Conservation (phyloP, 2,329 filamentous ascomycete genomes). For the Rutstroemia sydowiana region DNA sequence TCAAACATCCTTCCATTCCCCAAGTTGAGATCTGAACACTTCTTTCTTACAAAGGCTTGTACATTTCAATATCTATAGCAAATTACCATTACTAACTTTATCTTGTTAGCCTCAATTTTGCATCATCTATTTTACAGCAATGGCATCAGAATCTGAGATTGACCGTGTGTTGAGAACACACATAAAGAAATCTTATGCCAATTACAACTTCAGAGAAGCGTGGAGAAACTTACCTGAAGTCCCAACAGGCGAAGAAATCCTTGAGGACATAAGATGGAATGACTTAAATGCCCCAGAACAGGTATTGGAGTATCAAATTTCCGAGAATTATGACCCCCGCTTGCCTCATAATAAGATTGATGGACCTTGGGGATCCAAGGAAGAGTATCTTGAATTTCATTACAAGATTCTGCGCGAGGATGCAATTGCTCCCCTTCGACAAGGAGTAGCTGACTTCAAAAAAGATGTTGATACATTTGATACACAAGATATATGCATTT, state of each 20-base stretch:
- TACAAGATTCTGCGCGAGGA: conserved; percentile 74
- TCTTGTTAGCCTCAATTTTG: not conserved
- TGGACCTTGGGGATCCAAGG: conserved; percentile 50
- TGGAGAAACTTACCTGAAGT: conserved; percentile 44
- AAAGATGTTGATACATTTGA: conserved; percentile 50
- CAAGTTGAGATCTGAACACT: not conserved
- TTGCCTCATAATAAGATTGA: conserved; percentile 44
- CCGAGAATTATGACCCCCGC: conserved; percentile 2
- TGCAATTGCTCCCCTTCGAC: conserved; percentile 58
- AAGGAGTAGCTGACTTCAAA: conserved; percentile 53
- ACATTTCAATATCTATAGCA: not conserved
- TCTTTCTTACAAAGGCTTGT: not conserved
- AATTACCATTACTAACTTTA: too few relatives aligned
- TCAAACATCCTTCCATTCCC: too few relatives aligned
- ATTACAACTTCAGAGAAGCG: not conserved
- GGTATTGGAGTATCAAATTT: conserved; percentile 21
- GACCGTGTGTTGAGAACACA: not conserved
- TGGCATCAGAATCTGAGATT: not conserved
- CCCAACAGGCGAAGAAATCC: conserved; percentile 46
- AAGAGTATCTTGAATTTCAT: conserved; percentile 63
- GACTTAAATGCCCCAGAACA: conserved; percentile 6
- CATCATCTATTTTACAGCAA: not conserved
- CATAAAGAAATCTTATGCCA: conserved; percentile 5
- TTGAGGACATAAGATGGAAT: conserved; percentile 21
- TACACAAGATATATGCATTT: conserved; percentile 51